phyloP scores from a whole-genome alignment of 83 land plant genomes.

The Isoetes engelmannii region DNA sequence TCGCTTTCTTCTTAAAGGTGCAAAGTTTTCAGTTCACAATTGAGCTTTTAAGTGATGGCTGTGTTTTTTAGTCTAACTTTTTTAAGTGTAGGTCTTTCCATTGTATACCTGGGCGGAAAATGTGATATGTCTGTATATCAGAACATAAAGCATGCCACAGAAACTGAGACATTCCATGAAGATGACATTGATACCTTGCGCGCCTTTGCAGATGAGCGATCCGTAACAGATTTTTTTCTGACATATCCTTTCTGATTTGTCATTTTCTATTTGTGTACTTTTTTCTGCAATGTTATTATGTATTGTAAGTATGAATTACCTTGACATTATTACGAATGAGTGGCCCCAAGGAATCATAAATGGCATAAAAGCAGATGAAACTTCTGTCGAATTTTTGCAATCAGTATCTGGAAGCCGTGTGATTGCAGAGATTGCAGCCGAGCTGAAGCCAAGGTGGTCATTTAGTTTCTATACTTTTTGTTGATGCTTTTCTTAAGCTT shows the following conservation, averaged over 20 bases:
- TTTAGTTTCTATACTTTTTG: not conserved
- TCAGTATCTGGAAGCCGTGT: conserved; percentile 40
- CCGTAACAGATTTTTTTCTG: conserved; percentile 66
- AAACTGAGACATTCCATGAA: conserved; percentile 55
- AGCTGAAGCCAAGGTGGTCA: conserved; percentile 81
- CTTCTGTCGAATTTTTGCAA: conserved; percentile 40
- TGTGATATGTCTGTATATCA: conserved; percentile 23
- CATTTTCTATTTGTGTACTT: not conserved
- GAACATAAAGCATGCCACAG: conserved; percentile 36
- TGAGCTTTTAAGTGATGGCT: not conserved
- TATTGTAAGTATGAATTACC: not conserved
- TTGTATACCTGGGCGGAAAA: conserved; percentile 79
- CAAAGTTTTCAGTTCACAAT: not conserved
- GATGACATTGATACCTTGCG: conserved; percentile 91
- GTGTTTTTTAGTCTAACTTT: not conserved
- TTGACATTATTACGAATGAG: conserved; percentile 59
- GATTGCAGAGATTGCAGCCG: conserved; percentile 64
- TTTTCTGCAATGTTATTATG: not conserved
- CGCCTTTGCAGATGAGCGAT: conserved; percentile 80
- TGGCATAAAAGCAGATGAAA: conserved; percentile 32
- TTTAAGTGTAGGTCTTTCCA: conserved; percentile 49
- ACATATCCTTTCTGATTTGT: conserved; percentile 69
- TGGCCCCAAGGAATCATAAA: conserved; percentile 77
- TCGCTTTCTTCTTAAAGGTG: conserved; percentile 57
- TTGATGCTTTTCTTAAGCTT: not conserved